These are phyloP conservation scores for Cryomyces minteri DNA, from an alignment of 495 filamentous ascomycete species.

Conservation along the genomic window DNA sequence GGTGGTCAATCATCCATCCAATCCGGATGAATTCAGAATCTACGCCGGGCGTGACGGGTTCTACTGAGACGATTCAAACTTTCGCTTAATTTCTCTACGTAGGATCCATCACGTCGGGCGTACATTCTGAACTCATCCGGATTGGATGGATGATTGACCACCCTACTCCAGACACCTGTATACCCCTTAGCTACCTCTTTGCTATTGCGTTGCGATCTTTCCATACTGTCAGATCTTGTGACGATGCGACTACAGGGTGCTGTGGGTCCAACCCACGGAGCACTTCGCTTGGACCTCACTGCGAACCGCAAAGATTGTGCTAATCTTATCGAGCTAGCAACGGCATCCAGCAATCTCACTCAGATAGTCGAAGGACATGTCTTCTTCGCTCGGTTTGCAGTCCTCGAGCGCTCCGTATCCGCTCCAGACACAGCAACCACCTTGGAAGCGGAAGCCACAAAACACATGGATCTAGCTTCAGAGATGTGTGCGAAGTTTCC, in stretches of 20 bases:
- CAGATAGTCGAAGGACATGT: conserved; percentile 21
- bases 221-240: conserved; percentile 36
- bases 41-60: no score
- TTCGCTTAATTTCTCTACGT: no score
- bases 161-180: conserved; percentile 29
- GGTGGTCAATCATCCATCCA: no score
- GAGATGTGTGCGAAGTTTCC: conserved; percentile 12
- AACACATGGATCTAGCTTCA: conserved; percentile 13
- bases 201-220: conserved; percentile 33
- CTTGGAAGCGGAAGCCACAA: conserved; percentile 5
- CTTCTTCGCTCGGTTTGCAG: conserved; percentile 20
- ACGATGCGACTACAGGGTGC: conserved; percentile 10
- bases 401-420: conserved; percentile 15
- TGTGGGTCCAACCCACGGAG: not conserved
- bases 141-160: no score
- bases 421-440: not conserved
- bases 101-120: no score
- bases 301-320: conserved; percentile 8
- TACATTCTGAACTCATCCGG: no score
- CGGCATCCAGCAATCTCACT: conserved; percentile 6
- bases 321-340: conserved; percentile 13
- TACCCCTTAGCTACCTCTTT: conserved; percentile 31
- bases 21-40: no score
- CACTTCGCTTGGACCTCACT: conserved; percentile 7
- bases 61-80: no score